These are phyloP conservation scores for Aspergillus hancockii DNA, from an alignment of 495 filamentous ascomycete species.

Conservation along the genomic window DNA sequence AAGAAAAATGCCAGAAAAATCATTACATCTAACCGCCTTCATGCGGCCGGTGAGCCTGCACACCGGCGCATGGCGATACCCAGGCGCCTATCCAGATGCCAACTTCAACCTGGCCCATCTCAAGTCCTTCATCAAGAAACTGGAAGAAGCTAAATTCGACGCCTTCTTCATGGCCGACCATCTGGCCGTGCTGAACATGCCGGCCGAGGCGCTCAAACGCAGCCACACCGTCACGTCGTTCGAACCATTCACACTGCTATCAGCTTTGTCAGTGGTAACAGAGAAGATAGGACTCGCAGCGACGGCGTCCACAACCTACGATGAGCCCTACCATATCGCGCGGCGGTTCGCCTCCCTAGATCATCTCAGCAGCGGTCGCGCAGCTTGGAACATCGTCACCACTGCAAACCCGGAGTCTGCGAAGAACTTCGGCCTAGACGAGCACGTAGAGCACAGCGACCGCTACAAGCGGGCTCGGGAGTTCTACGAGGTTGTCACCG, in stretches of 20 bases:
- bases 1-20: constrained; percentile 12
- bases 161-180: constrained; percentile 66
- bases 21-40: constrained; percentile 59
- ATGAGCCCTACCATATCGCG: constrained; percentile 64
- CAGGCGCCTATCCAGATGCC: constrained; percentile 54
- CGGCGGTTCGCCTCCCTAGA: constrained; percentile 62
- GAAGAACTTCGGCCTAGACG: constrained; percentile 38
- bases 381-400: constrained; percentile 45
- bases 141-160: constrained; percentile 61
- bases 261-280: constrained; percentile 46
- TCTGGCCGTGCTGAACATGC: constrained; percentile 59
- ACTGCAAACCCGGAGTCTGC: constrained; percentile 40
- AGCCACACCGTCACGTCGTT: constrained; percentile 59
- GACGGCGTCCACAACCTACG: constrained; percentile 64
- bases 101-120: constrained; percentile 61
- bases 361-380: constrained; percentile 59
- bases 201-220: constrained; percentile 55
- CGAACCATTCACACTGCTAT: constrained; percentile 50
- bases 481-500: constrained; percentile 41
- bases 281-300: constrained; percentile 50
- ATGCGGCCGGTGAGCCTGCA: constrained; percentile 60
- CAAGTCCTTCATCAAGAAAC: constrained; percentile 53
- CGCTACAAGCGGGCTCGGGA: constrained; percentile 42
- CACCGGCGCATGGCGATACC: constrained; percentile 60
- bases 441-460: constrained; percentile 37